These are phyloP conservation scores for Medicago ruthenica DNA, from an alignment of 306 rosid genomes.

Conservation along the genomic window DNA sequence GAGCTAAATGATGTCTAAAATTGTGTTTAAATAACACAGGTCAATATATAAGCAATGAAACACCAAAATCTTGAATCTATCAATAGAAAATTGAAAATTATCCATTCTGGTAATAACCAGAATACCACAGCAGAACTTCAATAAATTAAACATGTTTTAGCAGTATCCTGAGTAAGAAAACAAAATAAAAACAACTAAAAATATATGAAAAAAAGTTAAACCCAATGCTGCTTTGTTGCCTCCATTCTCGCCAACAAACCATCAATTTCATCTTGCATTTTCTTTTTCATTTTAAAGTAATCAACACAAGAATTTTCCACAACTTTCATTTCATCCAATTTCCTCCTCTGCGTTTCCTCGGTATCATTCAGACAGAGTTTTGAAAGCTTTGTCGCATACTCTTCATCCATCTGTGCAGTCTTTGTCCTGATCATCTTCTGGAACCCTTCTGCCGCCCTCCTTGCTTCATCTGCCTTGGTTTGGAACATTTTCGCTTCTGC, in stretches of 20 bases:
- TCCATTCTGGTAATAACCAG: constrained; percentile 54
- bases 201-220: constrained; percentile 39
- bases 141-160: constrained; percentile 52
- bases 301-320: constrained; percentile 77
- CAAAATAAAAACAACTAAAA: not conserved
- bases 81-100: constrained; percentile 46
- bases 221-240: constrained; percentile 82
- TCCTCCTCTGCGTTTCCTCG: constrained; percentile 76
- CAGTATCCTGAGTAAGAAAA: constrained; percentile 46
- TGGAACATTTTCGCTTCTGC: constrained; percentile 97
- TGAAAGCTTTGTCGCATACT: constrained; percentile 69
- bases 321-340: constrained; percentile 81
- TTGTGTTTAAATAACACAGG: not conserved
- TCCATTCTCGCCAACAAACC: constrained; percentile 93
- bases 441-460: constrained; percentile 86
- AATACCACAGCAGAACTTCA: constrained; percentile 40
- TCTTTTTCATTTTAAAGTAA: constrained; percentile 79
- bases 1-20: not conserved
- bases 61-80: constrained; percentile 40
- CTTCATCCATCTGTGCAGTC: constrained; percentile 74
- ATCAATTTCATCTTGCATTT: constrained; percentile 89
- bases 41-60: constrained; percentile 29
- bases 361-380: constrained; percentile 75
- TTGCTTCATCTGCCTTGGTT: constrained; percentile 91
- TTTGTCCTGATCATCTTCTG: constrained; percentile 66